These are phyloP conservation scores for Ophiocordyceps camponoti-rufipedis DNA, from an alignment of 2,329 filamentous ascomycete species.

Conservation along the genomic window DNA sequence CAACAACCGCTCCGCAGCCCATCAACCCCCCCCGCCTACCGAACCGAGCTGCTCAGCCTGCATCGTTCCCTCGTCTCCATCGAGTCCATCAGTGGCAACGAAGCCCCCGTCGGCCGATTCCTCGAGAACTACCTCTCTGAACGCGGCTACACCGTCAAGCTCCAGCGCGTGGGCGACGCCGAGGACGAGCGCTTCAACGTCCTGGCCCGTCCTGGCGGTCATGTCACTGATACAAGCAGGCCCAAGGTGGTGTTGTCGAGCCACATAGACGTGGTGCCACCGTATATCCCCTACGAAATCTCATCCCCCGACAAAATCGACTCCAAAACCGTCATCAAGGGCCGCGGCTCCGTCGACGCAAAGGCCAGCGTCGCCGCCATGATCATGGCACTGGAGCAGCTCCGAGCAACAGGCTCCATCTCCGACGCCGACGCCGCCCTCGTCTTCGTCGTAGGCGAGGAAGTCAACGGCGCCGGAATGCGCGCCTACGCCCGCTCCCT, in stretches of 20 bases:
- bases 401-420: conserved; percentile 25
- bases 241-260: conserved; percentile 51
- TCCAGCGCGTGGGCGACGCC: conserved; percentile 19
- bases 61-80: conserved; percentile 61
- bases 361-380: conserved; percentile 57
- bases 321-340: conserved; percentile 37
- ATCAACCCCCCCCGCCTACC: conserved; percentile 30
- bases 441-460: conserved; percentile 65
- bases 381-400: conserved; percentile 44
- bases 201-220: conserved; percentile 38
- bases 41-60: conserved; percentile 43
- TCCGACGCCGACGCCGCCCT: conserved; percentile 34
- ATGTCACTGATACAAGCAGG: conserved; percentile 23
- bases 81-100: conserved; percentile 52
- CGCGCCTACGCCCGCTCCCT: conserved; percentile 24
- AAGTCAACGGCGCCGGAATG: conserved; percentile 72
- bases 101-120: conserved; percentile 49
- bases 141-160: conserved; percentile 23
- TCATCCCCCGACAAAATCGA: conserved; percentile 15
- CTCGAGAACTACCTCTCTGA: conserved; percentile 45
- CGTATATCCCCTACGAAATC: conserved; percentile 50
- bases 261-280: conserved; percentile 68
- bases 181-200: conserved; percentile 44
- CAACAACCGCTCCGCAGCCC: neutral
- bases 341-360: conserved; percentile 57